Evolutionary conservation across 345 rosid genomes (phyloP), one percentile per base, ranked within the genome.

Genomic region (Atalantia buxifolia): DNA sequence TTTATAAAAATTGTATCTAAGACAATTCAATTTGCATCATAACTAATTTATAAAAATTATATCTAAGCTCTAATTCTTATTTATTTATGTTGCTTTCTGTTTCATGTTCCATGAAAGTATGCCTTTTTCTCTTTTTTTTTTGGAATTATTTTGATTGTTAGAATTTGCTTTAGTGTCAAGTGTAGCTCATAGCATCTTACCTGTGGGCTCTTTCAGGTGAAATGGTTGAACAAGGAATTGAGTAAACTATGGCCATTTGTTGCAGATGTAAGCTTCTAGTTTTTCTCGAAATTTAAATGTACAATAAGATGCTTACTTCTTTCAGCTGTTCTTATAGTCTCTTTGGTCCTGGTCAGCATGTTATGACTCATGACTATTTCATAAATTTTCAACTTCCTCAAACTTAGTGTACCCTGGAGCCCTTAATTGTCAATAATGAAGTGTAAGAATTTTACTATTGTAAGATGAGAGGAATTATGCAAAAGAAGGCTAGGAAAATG

Each of bases 181-280:
- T 65, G 33, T 40, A 30, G 62, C 74, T 80, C 50, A 56, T 57
- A 45, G 70, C 50, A 22, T 63, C 53, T 31, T 64, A 9, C 65
- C 75, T 57, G 40, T 82, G 71, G 59, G 55, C 35, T 82, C 79
- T 45, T 79, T 64, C 90, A 97, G 99, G 99, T 97, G 85, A 94
- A 97, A 85, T 97, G 99, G 99, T 67, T 97, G 89, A 97, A 97
- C 88, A 97, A 93, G 87, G 92, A 89, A 83, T 86, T 97, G 79
- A 78, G 88, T 90, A 97, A 94, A 86, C 80, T 97, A 80, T 97
- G 99, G 99, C 99, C 99, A 62, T 97, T 79, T 84, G 77, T 97
- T 72, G 98, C 98, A n/a, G 98, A 94, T 81, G 99, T 93, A 87
- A 90, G 85, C 69, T 70, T 30, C 72, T 87, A 66, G 48, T 30